phyloP scores from a whole-genome alignment of 164 flowering plant genomes.

The Cinnamomum micranthum region DNA sequence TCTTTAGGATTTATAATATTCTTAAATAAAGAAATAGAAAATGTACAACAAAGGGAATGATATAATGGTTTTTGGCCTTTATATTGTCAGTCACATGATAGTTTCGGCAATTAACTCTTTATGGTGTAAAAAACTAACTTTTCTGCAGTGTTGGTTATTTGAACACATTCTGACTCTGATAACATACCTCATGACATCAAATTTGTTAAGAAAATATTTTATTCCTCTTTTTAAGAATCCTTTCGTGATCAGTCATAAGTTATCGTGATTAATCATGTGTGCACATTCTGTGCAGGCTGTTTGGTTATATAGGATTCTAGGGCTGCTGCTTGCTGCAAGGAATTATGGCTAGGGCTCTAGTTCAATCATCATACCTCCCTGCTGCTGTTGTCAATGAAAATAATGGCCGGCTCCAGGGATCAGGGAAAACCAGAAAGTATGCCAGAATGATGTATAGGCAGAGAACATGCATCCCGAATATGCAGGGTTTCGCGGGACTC shows the following conservation, averaged over 20 bases:
- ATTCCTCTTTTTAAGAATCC: no score
- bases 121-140: no score
- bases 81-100: no score
- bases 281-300: background rate
- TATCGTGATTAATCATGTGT: background rate
- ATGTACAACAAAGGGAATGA: no score
- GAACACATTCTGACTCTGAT: no score
- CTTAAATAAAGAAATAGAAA: no score
- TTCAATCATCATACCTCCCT: constrained; percentile 51
- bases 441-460: constrained; percentile 41
- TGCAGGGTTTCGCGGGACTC: constrained; percentile 51
- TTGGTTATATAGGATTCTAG: background rate
- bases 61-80: no score
- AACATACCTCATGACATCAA: no score
- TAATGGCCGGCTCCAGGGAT: constrained; percentile 31
- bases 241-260: background rate
- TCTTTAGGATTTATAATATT: no score
- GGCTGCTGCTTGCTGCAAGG: background rate
- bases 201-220: no score
- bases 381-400: constrained; percentile 28
- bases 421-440: constrained; percentile 37
- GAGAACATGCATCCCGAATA: background rate
- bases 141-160: no score
- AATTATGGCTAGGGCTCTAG: constrained; percentile 61
- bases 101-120: no score